These are phyloP conservation scores for Kwoniella europaea DNA, from an alignment of 768 basidiomycete genomes.

Conservation along the genomic window DNA sequence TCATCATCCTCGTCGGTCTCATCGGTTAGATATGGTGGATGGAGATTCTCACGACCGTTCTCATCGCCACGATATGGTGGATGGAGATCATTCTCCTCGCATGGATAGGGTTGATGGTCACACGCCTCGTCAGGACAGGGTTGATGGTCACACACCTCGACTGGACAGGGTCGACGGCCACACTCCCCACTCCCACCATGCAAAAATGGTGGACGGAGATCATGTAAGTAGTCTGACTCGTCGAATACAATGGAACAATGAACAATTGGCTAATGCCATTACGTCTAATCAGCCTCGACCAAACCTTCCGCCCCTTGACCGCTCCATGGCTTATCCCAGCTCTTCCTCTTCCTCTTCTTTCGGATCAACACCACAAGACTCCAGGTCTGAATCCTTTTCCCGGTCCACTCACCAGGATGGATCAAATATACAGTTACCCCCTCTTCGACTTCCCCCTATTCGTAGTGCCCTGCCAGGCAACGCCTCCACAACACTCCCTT, in stretches of 20 bases:
- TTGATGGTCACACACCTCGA: too few species aligned
- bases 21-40: background rate
- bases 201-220: background rate
- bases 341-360: background rate
- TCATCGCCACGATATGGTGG: background rate
- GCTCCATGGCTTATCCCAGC: background rate
- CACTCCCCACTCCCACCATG: background rate
- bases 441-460: conserved; percentile 26
- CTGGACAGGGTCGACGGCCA: background rate
- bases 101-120: background rate
- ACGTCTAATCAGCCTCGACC: background rate
- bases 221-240: background rate
- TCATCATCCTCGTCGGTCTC: background rate
- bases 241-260: background rate
- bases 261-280: background rate
- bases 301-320: background rate
- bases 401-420: conserved; percentile 2
- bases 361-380: background rate
- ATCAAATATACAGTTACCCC: conserved; percentile 12
- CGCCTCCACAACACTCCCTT: conserved; percentile 6
- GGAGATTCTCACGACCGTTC: background rate
- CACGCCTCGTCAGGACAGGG: background rate
- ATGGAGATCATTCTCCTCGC: background rate
- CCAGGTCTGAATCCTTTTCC: background rate
- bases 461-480: conserved; percentile 16